Evolutionary conservation across 106 monocot species (phyloP).

Genomic region (Allium fistulosum): DNA sequence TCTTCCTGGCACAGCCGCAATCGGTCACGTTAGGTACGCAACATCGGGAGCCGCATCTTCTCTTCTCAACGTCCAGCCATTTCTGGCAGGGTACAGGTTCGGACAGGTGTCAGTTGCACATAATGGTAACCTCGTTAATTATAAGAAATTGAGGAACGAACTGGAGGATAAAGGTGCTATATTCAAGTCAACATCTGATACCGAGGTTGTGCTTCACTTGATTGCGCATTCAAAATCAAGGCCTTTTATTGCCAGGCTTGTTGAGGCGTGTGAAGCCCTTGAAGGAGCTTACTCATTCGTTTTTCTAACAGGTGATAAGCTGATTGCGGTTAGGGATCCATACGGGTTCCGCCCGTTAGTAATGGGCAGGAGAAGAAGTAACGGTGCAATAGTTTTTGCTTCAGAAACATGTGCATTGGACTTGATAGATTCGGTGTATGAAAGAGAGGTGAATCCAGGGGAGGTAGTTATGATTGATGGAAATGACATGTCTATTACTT

Average conservation of each 20-base stretch:
- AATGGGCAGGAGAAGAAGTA: slow-evolving; percentile 46
- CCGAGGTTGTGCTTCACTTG: slow-evolving; percentile 58
- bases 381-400: slow-evolving; percentile 47
- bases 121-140: slow-evolving; percentile 95
- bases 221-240: slow-evolving; percentile 57
- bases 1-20: slow-evolving; percentile 65
- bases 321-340: slow-evolving; percentile 71
- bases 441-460: slow-evolving; percentile 38
- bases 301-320: slow-evolving; percentile 42
- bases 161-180: slow-evolving; percentile 64
- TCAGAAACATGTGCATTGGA: slow-evolving; percentile 68
- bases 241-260: slow-evolving; percentile 61
- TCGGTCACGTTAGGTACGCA: slow-evolving; percentile 92
- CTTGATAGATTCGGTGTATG: slow-evolving; percentile 49
- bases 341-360: slow-evolving; percentile 85
- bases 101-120: slow-evolving; percentile 63
- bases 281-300: slow-evolving; percentile 58
- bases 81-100: slow-evolving; percentile 56
- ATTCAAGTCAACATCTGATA: slow-evolving; percentile 64
- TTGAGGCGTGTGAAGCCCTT: slow-evolving; percentile 46
- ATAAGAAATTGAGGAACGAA: slow-evolving; percentile 29
- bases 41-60: slow-evolving; percentile 70
- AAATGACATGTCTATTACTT: slow-evolving; percentile 18
- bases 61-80: slow-evolving; percentile 75
- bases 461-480: slow-evolving; percentile 25